These are phyloP conservation scores for Aethionema arabicum DNA, from an alignment of 345 rosid species.

Conservation along the genomic window DNA sequence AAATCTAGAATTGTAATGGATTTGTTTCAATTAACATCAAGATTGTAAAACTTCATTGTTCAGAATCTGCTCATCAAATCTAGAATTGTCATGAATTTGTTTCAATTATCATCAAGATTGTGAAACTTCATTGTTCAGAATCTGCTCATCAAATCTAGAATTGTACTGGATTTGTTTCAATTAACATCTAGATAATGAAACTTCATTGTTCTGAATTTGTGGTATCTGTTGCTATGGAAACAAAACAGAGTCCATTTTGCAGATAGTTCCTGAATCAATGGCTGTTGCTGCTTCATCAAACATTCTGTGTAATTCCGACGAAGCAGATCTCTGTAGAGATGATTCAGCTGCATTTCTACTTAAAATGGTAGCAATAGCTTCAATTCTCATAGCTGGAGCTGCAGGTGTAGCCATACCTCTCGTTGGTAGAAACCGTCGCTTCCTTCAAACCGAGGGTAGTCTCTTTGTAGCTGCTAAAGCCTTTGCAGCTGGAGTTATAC, in stretches of 20 bases:
- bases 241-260: slow-evolving; percentile 44
- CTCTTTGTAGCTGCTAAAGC: slow-evolving; percentile 88
- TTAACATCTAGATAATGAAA: no score
- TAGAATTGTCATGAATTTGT: neutral
- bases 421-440: slow-evolving; percentile 60
- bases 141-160: no score
- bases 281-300: slow-evolving; percentile 31
- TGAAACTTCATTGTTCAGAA: no score
- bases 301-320: slow-evolving; percentile 42
- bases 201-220: neutral
- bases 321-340: slow-evolving; percentile 56
- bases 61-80: neutral
- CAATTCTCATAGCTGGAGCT: slow-evolving; percentile 69
- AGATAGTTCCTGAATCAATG: slow-evolving; percentile 34
- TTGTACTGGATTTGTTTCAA: no score
- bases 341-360: slow-evolving; percentile 56
- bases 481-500: slow-evolving; percentile 90
- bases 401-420: slow-evolving; percentile 75
- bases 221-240: slow-evolving; percentile 9
- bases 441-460: slow-evolving; percentile 70
- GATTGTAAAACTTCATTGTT: slow-evolving; percentile 11
- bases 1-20: no score
- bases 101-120: neutral
- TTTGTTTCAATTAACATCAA: no score
- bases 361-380: slow-evolving; percentile 70